These are phyloP conservation scores for Candida montana DNA, from an alignment of 805 yeast species.

Conservation along the genomic window DNA sequence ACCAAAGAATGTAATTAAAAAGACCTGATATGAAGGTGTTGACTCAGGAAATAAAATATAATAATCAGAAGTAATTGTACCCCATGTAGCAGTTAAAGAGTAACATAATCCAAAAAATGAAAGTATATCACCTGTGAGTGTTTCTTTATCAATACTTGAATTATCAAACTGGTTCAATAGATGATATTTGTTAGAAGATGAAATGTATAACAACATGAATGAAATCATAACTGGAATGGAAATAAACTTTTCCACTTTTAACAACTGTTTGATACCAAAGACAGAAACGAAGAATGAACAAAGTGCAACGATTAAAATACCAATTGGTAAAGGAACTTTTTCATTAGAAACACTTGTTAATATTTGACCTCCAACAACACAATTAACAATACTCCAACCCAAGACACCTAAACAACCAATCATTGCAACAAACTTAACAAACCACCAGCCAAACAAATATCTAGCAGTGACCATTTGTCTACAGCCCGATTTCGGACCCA, in stretches of 20 bases:
- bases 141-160: constrained; percentile 26
- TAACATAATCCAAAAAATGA: constrained; percentile 69
- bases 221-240: constrained; percentile 66
- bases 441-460: constrained; percentile 80
- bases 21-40: constrained; percentile 50
- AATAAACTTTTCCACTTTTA: constrained; percentile 61
- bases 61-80: constrained; percentile 80
- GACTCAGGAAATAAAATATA: constrained; percentile 75
- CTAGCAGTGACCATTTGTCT: constrained; percentile 84
- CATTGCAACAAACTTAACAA: constrained; percentile 68
- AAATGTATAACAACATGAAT: constrained; percentile 62
- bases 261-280: constrained; percentile 70
- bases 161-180: constrained; percentile 29
- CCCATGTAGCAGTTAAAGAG: constrained; percentile 86
- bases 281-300: constrained; percentile 63
- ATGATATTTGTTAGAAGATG: constrained; percentile 44
- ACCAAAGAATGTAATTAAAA: constrained; percentile 58
- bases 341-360: constrained; percentile 60
- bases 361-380: constrained; percentile 85
- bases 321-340: constrained; percentile 63
- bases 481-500: constrained; percentile 90
- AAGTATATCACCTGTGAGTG: constrained; percentile 62
- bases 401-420: constrained; percentile 69
- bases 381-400: constrained; percentile 94
- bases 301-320: constrained; percentile 65